These are phyloP conservation scores for Botryotinia convoluta DNA, from an alignment of 2,329 filamentous ascomycete genomes.

Conservation along the genomic window DNA sequence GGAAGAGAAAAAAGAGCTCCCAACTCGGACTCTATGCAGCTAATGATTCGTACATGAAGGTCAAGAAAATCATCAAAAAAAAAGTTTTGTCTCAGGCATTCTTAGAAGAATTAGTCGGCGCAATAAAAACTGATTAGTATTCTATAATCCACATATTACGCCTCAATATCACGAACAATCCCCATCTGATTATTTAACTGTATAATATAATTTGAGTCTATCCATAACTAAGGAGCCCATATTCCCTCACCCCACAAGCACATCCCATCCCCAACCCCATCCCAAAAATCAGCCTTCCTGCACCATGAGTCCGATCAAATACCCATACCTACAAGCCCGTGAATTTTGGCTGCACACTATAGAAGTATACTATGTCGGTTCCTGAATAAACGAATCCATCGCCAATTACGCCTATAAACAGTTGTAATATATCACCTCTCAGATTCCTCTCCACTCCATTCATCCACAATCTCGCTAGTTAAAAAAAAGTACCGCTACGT, in stretches of 20 bases:
- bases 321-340: constrained; percentile 4
- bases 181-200: not conserved
- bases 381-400: not conserved
- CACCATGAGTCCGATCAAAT: constrained; percentile 6
- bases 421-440: constrained; percentile 5
- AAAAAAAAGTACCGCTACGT: not conserved
- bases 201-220: constrained; percentile 5
- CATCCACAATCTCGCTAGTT: not conserved
- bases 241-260: not conserved
- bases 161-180: not conserved
- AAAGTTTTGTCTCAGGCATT: not conserved
- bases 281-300: not conserved
- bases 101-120: not conserved
- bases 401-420: constrained; percentile 12
- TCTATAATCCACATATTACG: not conserved
- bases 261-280: not conserved
- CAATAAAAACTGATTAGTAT: not conserved
- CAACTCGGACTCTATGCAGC: not conserved
- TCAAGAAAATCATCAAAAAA: not conserved
- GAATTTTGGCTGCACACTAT: not conserved
- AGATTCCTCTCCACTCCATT: not conserved
- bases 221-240: not conserved
- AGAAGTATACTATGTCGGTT: not conserved
- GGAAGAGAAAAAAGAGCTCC: not conserved
- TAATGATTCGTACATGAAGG: not conserved